These are phyloP conservation scores for Scedosporium dehoogii DNA, from an alignment of 2,329 filamentous ascomycete species.

Conservation along the genomic window DNA sequence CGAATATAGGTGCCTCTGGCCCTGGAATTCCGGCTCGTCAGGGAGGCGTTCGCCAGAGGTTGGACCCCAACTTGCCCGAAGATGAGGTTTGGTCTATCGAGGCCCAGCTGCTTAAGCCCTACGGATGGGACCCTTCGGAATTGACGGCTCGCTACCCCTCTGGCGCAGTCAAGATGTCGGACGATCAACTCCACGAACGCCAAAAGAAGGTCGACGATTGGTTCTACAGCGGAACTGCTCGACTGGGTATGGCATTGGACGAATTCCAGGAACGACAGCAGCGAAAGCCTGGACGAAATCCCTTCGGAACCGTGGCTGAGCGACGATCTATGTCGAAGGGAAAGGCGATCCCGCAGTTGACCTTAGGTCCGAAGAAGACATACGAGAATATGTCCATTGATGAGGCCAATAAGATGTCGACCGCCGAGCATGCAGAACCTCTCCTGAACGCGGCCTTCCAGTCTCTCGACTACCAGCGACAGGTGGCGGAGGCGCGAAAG, in stretches of 20 bases:
- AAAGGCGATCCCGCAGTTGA: background rate
- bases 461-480: background rate
- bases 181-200: background rate
- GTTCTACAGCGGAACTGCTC: conserved; percentile 4
- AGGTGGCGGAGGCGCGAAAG: background rate
- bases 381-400: conserved; percentile 22
- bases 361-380: conserved; percentile 6
- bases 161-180: background rate
- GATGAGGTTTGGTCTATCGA: background rate
- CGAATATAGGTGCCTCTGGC: too few relatives aligned
- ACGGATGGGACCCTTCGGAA: background rate
- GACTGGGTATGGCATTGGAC: background rate
- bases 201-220: background rate
- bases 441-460: conserved; percentile 31
- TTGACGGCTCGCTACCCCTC: background rate
- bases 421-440: conserved; percentile 27
- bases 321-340: conserved; percentile 20
- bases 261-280: background rate
- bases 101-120: background rate
- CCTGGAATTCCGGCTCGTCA: background rate
- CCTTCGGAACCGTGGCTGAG: conserved; percentile 27
- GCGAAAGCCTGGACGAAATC: conserved; percentile 1
- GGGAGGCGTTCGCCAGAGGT: background rate
- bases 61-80: background rate
- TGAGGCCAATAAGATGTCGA: conserved; percentile 26